A percentile compares a stretch with the other conserved stretches of the same genome.
phyloP scores from a whole-genome alignment of 805 yeast species.

The Sungouiozyma ichnusensis region DNA sequence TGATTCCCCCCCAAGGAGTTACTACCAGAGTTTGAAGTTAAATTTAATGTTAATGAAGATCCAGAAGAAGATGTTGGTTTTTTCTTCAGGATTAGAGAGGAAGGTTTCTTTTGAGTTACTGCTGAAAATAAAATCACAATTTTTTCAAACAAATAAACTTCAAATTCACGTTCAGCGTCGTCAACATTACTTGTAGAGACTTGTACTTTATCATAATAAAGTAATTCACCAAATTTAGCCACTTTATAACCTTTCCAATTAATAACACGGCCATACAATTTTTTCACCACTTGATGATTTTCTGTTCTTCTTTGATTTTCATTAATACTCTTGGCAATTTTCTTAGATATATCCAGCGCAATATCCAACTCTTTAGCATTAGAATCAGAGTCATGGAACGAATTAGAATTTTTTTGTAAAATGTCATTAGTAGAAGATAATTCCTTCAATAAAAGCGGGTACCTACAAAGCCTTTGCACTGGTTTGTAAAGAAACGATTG shows the following conservation, averaged over 20 bases:
- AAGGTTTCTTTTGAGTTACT: conserved; percentile 38
- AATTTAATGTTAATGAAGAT: conserved; percentile 8
- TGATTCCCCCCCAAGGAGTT: conserved; percentile 2
- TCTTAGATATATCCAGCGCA: conserved; percentile 67
- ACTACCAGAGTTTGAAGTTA: conserved; percentile 4
- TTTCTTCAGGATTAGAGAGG: conserved; percentile 34
- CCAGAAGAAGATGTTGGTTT: conserved; percentile 25
- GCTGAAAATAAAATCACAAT: conserved; percentile 58
- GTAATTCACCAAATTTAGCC: conserved; percentile 72
- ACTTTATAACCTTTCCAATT: conserved; percentile 91
- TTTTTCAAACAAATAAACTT: conserved; percentile 78
- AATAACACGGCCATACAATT: conserved; percentile 59
- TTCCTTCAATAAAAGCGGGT: conserved; percentile 74
- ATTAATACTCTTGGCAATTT: conserved; percentile 78
- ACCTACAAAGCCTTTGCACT: conserved; percentile 90
- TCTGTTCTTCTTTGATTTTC: conserved; percentile 91
- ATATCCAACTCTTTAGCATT: conserved; percentile 46
- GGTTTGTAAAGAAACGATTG: conserved; percentile 89
- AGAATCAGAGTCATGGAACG: conserved; percentile 1
- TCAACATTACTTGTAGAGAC: conserved; percentile 34
- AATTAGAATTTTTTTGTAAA: conserved; percentile 24
- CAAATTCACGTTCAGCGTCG: conserved; percentile 74
- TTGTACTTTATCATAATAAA: conserved; percentile 62
- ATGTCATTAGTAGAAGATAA: conserved; percentile 36
- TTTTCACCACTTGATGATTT: conserved; percentile 60